phyloP scores from a whole-genome alignment of 768 basidiomycete genomes.

The Suillus clintonianus region DNA sequence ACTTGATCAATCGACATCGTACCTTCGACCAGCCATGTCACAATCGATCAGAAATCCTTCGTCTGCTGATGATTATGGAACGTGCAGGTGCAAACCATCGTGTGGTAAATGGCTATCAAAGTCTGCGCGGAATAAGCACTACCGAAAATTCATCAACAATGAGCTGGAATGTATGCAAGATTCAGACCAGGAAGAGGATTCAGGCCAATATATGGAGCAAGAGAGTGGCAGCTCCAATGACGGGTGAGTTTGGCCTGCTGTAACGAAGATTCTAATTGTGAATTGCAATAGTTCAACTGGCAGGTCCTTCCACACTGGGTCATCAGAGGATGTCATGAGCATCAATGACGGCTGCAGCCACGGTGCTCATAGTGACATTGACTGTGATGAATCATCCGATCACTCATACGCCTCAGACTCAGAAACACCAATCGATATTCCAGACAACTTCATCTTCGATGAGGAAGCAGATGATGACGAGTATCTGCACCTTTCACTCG shows the following conservation, averaged over 20 bases:
- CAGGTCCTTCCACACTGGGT: not conserved
- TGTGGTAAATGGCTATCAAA: not conserved
- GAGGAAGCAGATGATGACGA: not conserved
- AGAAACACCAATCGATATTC: not conserved
- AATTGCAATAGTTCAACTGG: not conserved
- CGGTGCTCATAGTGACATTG: not conserved
- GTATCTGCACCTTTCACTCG: not conserved
- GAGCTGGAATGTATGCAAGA: not conserved
- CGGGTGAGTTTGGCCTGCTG: not conserved
- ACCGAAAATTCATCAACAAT: not conserved
- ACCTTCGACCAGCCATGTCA: not conserved
- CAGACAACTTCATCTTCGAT: not conserved
- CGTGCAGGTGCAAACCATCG: not conserved
- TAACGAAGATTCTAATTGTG: not conserved
- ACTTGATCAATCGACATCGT: not conserved
- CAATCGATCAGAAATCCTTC: not conserved
- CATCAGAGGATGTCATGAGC: not conserved
- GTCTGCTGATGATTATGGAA: not conserved
- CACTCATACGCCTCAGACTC: not conserved
- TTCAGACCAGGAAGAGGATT: not conserved
- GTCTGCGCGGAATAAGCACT: not conserved
- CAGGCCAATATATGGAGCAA: not conserved
- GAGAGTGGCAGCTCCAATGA: not conserved
- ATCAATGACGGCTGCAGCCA: not conserved
- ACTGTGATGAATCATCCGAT: not conserved